phyloP scores from a whole-genome alignment of 441 rosid genomes.

The Sinapis alba region DNA sequence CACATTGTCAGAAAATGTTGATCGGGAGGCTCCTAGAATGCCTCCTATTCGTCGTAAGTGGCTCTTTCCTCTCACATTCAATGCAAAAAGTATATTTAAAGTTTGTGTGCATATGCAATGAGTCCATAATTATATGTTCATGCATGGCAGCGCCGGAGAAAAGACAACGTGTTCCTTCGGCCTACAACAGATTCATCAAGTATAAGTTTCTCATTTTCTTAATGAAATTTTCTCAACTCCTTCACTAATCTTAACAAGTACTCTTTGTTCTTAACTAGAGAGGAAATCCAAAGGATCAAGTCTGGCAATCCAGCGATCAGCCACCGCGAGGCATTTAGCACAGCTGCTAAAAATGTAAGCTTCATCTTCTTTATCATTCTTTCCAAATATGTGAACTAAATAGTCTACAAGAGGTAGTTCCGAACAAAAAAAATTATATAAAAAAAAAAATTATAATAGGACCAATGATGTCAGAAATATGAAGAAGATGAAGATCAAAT shows the following conservation, averaged over 20 bases:
- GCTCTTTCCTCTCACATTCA: constrained; percentile 1
- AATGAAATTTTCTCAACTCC: not conserved
- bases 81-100: not conserved
- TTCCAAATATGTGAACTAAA: not conserved
- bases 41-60: constrained; percentile 82
- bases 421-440: too few species aligned
- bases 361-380: constrained; percentile 2
- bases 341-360: constrained; percentile 98
- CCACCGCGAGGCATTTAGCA: constrained; percentile 98
- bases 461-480: constrained; percentile 9
- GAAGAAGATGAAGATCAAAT: not conserved
- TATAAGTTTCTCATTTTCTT: constrained; percentile 30
- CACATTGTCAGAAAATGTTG: constrained; percentile 51
- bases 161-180: constrained; percentile 99
- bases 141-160: constrained; percentile 85
- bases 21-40: constrained; percentile 64
- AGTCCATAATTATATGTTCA: constrained; percentile 9
- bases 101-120: not conserved
- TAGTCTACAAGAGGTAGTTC: not conserved
- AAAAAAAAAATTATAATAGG: not conserved
- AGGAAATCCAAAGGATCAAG: constrained; percentile 98
- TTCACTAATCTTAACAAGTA: not conserved
- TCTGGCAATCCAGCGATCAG: constrained; percentile 91
- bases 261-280: constrained; percentile 49
- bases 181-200: constrained; percentile 97